Conservation (phyloP, 768 basidiomycete genomes). For the Amanita phalloides region DNA sequence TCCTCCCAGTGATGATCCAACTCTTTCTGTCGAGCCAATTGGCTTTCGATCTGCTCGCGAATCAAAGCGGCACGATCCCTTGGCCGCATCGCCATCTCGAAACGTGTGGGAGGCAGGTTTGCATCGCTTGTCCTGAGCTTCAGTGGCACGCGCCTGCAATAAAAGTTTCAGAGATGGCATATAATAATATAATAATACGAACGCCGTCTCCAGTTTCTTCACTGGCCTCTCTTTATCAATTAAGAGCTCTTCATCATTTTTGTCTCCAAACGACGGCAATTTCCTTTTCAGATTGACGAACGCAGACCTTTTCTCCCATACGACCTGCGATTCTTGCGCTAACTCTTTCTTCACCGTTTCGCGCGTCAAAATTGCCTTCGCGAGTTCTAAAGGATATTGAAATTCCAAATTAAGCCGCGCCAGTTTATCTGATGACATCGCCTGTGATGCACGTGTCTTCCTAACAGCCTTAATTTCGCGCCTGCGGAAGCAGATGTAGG, state of each 20-base stretch:
- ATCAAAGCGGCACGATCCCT: slow-evolving; percentile 56
- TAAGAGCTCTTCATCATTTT: slow-evolving; percentile 63
- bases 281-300: slow-evolving; percentile 76
- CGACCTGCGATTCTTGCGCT: slow-evolving; percentile 46
- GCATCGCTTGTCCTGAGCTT: slow-evolving; percentile 42
- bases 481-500: slow-evolving; percentile 94
- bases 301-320: slow-evolving; percentile 64
- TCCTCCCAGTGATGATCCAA: slow-evolving; percentile 82
- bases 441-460: slow-evolving; percentile 89
- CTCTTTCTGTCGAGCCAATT: slow-evolving; percentile 55
- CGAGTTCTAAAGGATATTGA: slow-evolving; percentile 59
- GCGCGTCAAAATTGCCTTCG: slow-evolving; percentile 54
- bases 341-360: slow-evolving; percentile 68
- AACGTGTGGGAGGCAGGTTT: slow-evolving; percentile 27
- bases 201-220: slow-evolving; percentile 44
- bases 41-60: slow-evolving; percentile 50
- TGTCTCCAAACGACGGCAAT: slow-evolving; percentile 46
- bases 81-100: slow-evolving; percentile 46
- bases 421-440: slow-evolving; percentile 83
- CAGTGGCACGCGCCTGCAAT: slow-evolving; percentile 33
- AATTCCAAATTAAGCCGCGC: slow-evolving; percentile 73
- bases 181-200: slow-evolving; percentile 10
- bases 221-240: slow-evolving; percentile 58
- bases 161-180: not conserved
- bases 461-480: slow-evolving; percentile 90